Evolutionary conservation across 495 filamentous ascomycete genomes (phyloP).

Genomic region (Astrocystis sublimbata): DNA sequence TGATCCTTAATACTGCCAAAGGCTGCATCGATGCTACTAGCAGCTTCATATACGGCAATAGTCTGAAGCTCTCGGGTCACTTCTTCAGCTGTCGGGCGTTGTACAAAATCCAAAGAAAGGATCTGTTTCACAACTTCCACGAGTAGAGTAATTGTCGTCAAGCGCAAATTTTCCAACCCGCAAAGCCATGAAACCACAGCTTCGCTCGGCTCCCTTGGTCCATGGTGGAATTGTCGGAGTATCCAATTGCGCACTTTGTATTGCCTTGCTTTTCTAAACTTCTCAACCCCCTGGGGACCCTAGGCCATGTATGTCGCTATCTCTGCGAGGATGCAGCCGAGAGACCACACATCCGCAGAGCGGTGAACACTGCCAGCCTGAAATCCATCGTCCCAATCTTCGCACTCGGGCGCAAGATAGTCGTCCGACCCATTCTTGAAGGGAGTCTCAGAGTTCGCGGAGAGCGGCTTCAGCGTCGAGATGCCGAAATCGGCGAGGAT

Average conservation of each 20-base stretch:
- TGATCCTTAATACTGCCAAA: background rate
- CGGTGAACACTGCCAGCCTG: constrained; percentile 2
- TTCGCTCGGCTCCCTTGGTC: background rate
- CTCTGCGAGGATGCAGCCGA: constrained; percentile 28
- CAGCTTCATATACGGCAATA: background rate
- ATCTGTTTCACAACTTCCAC: background rate
- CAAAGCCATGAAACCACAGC: background rate
- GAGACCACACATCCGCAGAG: constrained; percentile 31
- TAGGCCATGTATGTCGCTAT: constrained; percentile 15
- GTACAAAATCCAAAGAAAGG: background rate
- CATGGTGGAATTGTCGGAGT: background rate
- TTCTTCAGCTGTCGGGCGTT: background rate
- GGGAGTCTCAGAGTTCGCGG: background rate
- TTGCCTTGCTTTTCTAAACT: background rate
- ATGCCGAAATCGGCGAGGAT: background rate
- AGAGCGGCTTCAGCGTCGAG: background rate
- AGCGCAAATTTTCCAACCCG: background rate
- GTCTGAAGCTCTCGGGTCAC: background rate
- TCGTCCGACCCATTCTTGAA: background rate
- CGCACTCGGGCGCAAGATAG: background rate
- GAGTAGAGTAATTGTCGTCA: background rate
- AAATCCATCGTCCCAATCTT: background rate
- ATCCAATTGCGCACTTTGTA: background rate
- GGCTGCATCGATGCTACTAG: too few relatives aligned
- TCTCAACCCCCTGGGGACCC: background rate